phyloP scores from a whole-genome alignment of 257 asterid genomes.

The Salvia miltiorrhiza region DNA sequence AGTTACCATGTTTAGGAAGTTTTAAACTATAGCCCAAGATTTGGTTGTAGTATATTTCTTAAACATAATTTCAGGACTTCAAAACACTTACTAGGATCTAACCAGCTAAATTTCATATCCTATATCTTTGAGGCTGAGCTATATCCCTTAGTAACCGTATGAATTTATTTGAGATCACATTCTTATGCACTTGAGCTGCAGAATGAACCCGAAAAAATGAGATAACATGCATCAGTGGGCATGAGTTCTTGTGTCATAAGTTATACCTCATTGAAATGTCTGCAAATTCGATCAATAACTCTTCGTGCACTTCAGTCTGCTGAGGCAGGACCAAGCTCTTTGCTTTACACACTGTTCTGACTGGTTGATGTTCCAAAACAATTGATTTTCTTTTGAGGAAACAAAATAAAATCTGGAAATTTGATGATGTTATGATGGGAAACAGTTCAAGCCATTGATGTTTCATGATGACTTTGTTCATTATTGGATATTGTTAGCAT shows the following conservation, averaged over 20 bases:
- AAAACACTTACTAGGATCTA: neutral
- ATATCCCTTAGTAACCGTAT: neutral
- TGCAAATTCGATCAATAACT: neutral
- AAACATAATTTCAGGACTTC: neutral
- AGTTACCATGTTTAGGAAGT: neutral
- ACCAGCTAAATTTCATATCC: neutral
- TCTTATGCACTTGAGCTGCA: conserved; percentile 1
- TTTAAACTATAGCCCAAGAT: neutral
- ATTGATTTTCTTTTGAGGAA: neutral
- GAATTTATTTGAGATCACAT: neutral
- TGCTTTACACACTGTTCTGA: neutral
- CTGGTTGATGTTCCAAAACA: neutral
- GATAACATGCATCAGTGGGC: neutral
- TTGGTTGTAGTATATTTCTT: neutral
- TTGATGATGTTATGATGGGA: neutral
- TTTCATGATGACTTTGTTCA: conserved; percentile 1
- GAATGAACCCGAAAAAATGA: neutral
- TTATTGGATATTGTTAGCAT: neutral
- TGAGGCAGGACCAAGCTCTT: neutral
- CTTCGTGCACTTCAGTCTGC: neutral
- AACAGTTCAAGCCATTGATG: neutral
- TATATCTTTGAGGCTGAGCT: neutral
- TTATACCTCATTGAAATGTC: neutral
- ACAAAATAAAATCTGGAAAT: neutral
- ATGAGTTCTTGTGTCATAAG: neutral